Evolutionary conservation across 2,329 filamentous ascomycete genomes (phyloP), one percentile per base, ranked within the genome.

Genomic region (Dactylellina leptospora): DNA sequence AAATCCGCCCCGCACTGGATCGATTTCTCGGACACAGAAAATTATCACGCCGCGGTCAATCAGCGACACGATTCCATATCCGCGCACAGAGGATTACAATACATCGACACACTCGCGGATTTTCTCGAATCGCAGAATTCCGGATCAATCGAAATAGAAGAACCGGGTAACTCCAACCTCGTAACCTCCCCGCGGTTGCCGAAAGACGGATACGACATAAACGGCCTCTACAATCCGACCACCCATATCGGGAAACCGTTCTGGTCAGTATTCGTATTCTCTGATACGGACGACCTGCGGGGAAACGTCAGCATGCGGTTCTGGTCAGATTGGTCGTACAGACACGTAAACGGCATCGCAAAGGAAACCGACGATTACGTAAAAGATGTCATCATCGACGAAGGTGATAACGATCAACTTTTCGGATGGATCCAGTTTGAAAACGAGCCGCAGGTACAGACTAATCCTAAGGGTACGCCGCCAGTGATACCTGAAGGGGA

Each of bases 351-450:
- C 1, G 55, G 55, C 3, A 3, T 59, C 18, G 55, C 55, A 10
- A 48, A 20, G 20, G 55, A 59, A 18, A 36, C 20, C 27, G 55
- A 59, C 18, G 55, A 48, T 10, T 48, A 59, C 45, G 55, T 45
- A 18, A 36, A 11, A 11, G 27, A 11, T 18, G 53, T 25, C n/a
- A 22, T 27, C 22, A 4, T 22, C 5, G 11, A 23, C 13, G 51
- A 33, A 10, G 55, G 55, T 10, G 44, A 48, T 27, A 48, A 48
- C 16, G 44, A 48, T 27, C 22, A 27, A 9, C 3, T 27, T 4
- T 48, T 48, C 13, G n/a, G 20, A 10, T 10, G 20, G 16, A 16
- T 48, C 4, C 6, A 22, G 22, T 48, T 27, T 20, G 8, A 45
- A 4, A 10, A 45, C 42, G 6, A 6, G 30, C 30, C 30, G 30